Evolutionary conservation across 371 early-diverging fungal species (phyloP), one percentile per base, ranked within the genome.

Genomic region (Saksenaea oblongispora): DNA sequence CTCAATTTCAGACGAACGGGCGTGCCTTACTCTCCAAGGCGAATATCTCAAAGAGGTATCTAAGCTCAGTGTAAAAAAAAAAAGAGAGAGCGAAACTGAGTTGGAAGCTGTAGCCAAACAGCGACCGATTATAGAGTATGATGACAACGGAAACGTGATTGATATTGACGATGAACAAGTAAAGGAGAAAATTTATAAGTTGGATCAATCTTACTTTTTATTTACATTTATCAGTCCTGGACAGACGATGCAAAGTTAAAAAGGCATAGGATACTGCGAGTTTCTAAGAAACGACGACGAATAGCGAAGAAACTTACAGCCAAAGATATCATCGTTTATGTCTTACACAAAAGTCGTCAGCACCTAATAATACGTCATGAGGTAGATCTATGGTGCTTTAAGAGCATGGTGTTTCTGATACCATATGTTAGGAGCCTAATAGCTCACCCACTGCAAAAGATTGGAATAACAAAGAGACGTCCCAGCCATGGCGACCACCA

Each of bases 1-100:
- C 56, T 26, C 34, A 63, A 63, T 36, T 63, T 63, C 39, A 51
- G 47, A 57, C 56, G 54, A 34, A 63, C 63, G 1, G 63, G 63
- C 5, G 34, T 56, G 15, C 63, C 63, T 26, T 63, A 56, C 7
- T 15, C 47, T 14, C 37, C 54, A 35, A 47, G 24, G 22, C 51
- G 51, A 47, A 47, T 47, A 47, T 22, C 18, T 47, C 51, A 47
- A 17, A 47, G 51, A 47, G 51, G 51, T 47, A 47, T 22, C 51
- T 47, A 22, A 47, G 22, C 51, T 47, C 24, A 14, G 5, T 9
- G n/a, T 7, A 17, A 47, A 10, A 22, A 22, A 47, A 47, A 47
- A 22, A 47, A 47, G 5, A 47, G 51, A 47, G 18, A 47, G 51
- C 24, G 51, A 22, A 22, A 22, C 10, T 10, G 51, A 22, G 22